A percentile compares a stretch with the other conserved stretches of the same genome.
These are phyloP conservation scores for Penicillium coffeae DNA, from an alignment of 495 filamentous ascomycete species.

Conservation along the genomic window DNA sequence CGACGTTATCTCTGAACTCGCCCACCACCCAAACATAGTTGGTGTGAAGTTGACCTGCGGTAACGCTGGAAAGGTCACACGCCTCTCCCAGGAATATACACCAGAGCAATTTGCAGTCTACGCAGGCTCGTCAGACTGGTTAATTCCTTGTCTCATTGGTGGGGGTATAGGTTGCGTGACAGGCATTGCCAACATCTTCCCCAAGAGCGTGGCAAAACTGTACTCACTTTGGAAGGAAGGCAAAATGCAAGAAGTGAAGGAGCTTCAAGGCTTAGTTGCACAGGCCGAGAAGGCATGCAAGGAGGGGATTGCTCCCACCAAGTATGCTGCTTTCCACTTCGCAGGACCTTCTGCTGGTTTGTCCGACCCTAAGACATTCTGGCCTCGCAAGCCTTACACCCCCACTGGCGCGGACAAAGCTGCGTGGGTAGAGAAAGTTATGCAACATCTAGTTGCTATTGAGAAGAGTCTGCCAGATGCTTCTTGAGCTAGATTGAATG, in stretches of 20 bases:
- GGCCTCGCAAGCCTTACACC: conserved; percentile 22
- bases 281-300: conserved; percentile 79
- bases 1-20: conserved; percentile 48
- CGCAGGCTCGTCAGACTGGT: conserved; percentile 61
- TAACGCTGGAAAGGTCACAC: conserved; percentile 56
- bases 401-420: conserved; percentile 20
- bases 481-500: not conserved
- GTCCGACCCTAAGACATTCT: conserved; percentile 16
- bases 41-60: conserved; percentile 67
- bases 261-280: conserved; percentile 68
- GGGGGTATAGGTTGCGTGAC: conserved; percentile 60
- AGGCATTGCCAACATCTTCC: conserved; percentile 63
- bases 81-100: conserved; percentile 46
- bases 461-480: conserved; percentile 23
- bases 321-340: conserved; percentile 51
- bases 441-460: conserved; percentile 19
- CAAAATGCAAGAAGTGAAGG: conserved; percentile 57
- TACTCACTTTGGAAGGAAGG: conserved; percentile 61
- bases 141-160: conserved; percentile 48
- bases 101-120: conserved; percentile 55
- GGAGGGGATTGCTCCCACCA: conserved; percentile 63
- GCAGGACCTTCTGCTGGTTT: conserved; percentile 19
- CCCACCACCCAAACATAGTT: conserved; percentile 48
- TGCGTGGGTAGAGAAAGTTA: conserved; percentile 21
- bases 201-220: conserved; percentile 57